phyloP scores from a whole-genome alignment of 1,284 basidiomycete genomes.

The Lentinula novae-zelandiae region DNA sequence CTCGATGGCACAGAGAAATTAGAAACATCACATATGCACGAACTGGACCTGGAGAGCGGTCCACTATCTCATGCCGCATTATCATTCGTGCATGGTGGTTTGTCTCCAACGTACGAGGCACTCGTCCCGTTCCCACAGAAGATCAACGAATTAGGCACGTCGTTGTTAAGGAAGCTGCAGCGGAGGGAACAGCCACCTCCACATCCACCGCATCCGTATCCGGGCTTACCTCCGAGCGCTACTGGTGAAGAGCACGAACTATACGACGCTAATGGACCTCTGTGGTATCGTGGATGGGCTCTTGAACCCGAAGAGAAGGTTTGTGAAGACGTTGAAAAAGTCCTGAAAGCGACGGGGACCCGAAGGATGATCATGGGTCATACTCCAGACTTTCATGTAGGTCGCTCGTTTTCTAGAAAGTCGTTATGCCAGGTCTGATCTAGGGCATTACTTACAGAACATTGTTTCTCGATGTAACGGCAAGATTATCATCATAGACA shows the following conservation, averaged over 20 bases:
- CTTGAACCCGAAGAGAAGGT: slow-evolving; percentile 64
- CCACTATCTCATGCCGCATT: slow-evolving; percentile 72
- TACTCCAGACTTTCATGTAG: slow-evolving; percentile 81
- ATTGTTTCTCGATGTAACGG: slow-evolving; percentile 83
- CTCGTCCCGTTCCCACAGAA: slow-evolving; percentile 76
- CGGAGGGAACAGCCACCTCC: slow-evolving; percentile 63
- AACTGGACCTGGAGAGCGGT: slow-evolving; percentile 19
- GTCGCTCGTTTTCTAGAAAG: slow-evolving; percentile 14
- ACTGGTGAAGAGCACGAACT: slow-evolving; percentile 66
- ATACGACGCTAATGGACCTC: slow-evolving; percentile 74
- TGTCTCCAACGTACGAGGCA: slow-evolving; percentile 70
- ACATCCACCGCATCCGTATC: slow-evolving; percentile 78
- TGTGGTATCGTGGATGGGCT: slow-evolving; percentile 93
- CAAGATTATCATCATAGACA: slow-evolving; percentile 90
- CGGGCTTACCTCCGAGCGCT: slow-evolving; percentile 67
- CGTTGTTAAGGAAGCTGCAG: slow-evolving; percentile 65
- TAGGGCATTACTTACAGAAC: slow-evolving; percentile 33
- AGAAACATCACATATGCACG: slow-evolving; percentile 13
- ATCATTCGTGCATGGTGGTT: slow-evolving; percentile 86
- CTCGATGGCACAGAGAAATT: slow-evolving; percentile 21
- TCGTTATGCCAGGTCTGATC: neutral
- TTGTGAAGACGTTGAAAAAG: slow-evolving; percentile 68
- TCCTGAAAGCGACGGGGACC: slow-evolving; percentile 72
- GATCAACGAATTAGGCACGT: slow-evolving; percentile 72
- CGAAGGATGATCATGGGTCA: slow-evolving; percentile 92